Percentiles rank a stretch among this genome's conserved stretches.
phyloP scores from a whole-genome alignment of 116 monocot genomes.

The Zostera marina region DNA sequence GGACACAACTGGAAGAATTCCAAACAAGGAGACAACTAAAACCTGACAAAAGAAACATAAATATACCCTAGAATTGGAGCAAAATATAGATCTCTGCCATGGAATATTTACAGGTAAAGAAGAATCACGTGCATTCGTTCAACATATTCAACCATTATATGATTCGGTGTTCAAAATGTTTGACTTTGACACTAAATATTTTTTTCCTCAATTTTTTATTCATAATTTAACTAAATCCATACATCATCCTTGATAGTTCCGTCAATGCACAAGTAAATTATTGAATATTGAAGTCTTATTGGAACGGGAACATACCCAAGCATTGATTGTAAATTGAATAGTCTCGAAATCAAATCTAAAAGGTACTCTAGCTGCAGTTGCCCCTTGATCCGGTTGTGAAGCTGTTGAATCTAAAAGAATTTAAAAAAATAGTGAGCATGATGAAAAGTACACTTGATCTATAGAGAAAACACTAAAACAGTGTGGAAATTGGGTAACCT shows the following conservation, averaged over 20 bases:
- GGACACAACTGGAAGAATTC: constrained; percentile 55
- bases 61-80: not conserved
- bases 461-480: not conserved
- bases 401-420: constrained; percentile 3
- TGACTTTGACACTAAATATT: not conserved
- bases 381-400: not conserved
- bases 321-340: constrained; percentile 10
- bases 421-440: not conserved
- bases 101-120: too few species aligned
- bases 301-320: constrained; percentile 3
- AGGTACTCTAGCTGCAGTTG: not conserved
- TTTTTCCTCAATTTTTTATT: not conserved
- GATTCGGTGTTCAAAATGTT: too few species aligned
- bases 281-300: too few species aligned
- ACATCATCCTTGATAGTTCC: too few species aligned
- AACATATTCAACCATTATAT: not conserved
- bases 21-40: constrained; percentile 49
- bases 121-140: not conserved
- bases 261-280: too few species aligned
- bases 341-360: constrained; percentile 2
- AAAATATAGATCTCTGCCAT: not conserved
- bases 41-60: constrained; percentile 26
- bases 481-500: not conserved
- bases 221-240: not conserved
- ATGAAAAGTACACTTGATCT: not conserved